These are phyloP conservation scores for Tolypocladium pustulatum DNA, from an alignment of 2,329 filamentous ascomycete genomes.

Conservation along the genomic window DNA sequence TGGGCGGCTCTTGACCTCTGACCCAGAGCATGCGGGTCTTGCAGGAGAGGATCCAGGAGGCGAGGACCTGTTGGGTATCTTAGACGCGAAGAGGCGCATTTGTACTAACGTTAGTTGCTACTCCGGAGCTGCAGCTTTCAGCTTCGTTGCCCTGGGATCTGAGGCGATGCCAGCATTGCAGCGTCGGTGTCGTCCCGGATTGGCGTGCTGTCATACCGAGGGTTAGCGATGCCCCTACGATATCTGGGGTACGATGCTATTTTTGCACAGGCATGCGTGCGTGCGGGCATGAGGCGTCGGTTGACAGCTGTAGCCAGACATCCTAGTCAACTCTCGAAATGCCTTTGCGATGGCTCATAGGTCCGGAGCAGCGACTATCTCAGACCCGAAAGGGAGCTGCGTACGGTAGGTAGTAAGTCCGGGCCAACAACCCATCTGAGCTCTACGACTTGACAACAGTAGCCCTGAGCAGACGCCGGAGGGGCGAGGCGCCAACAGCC, in stretches of 20 bases:
- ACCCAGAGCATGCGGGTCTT: conserved; percentile 7
- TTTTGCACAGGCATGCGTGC: not conserved
- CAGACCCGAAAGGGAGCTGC: too few species aligned
- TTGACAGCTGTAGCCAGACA: not conserved
- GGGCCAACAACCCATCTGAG: not conserved
- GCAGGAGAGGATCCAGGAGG: too few species aligned
- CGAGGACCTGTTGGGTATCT: not conserved
- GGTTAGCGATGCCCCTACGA: not conserved
- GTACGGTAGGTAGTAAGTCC: too few species aligned
- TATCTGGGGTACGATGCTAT: not conserved
- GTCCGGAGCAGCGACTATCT: not conserved
- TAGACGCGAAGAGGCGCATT: conserved; percentile 3
- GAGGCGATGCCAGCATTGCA: not conserved
- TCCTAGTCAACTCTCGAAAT: not conserved
- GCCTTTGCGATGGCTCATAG: not conserved
- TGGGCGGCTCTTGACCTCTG: conserved; percentile 4
- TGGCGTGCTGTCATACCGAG: not conserved
- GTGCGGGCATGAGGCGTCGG: not conserved
- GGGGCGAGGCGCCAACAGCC: not conserved
- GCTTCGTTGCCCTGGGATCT: conserved; percentile 2
- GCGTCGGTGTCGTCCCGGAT: not conserved
- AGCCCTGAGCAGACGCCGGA: not conserved
- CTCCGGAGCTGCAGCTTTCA: conserved; percentile 6
- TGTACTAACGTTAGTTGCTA: not conserved
- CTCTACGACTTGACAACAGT: not conserved